Percentiles rank a stretch among this genome's conserved stretches.
These are phyloP conservation scores for Crataegus laevigata DNA, from an alignment of 306 rosid species.

Conservation along the genomic window DNA sequence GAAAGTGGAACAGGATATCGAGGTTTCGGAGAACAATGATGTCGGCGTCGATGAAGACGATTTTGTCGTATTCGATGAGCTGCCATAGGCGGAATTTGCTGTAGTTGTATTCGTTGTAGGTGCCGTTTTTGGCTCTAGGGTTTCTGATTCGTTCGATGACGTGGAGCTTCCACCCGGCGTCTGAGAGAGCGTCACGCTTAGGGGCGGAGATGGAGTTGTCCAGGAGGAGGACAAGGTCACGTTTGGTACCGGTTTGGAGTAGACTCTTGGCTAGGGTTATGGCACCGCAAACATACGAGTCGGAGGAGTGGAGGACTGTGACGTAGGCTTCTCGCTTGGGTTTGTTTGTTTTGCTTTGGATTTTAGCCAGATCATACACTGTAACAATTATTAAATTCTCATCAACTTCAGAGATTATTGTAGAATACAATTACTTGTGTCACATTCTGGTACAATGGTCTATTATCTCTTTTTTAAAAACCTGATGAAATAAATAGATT, in stretches of 20 bases:
- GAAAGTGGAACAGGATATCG: slow-evolving; percentile 81
- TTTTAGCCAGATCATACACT: slow-evolving; percentile 64
- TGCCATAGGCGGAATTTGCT: slow-evolving; percentile 94
- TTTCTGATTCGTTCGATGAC: slow-evolving; percentile 64
- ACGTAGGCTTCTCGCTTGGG: slow-evolving; percentile 78
- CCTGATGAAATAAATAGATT: background rate
- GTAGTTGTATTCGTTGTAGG: slow-evolving; percentile 90
- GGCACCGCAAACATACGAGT: slow-evolving; percentile 79
- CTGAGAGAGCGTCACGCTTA: slow-evolving; percentile 44
- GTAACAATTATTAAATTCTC: background rate
- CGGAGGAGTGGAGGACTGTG: slow-evolving; percentile 70
- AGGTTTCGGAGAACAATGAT: slow-evolving; percentile 65
- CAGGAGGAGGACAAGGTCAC: slow-evolving; percentile 70
- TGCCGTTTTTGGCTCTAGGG: slow-evolving; percentile 45
- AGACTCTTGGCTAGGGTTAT: slow-evolving; percentile 73
- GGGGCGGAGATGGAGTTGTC: slow-evolving; percentile 54
- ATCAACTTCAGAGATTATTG: background rate
- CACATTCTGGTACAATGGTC: no score
- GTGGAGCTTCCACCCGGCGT: slow-evolving; percentile 66
- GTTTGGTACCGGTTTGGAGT: slow-evolving; percentile 59
- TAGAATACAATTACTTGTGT: no score
- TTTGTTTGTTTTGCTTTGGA: slow-evolving; percentile 24
- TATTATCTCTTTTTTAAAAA: no score
- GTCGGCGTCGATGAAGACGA: slow-evolving; percentile 81
- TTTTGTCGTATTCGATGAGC: slow-evolving; percentile 63